Base-by-base conservation (phyloP, 2,329 filamentous ascomycete species). In the Metarhizium brunneum region DNA sequence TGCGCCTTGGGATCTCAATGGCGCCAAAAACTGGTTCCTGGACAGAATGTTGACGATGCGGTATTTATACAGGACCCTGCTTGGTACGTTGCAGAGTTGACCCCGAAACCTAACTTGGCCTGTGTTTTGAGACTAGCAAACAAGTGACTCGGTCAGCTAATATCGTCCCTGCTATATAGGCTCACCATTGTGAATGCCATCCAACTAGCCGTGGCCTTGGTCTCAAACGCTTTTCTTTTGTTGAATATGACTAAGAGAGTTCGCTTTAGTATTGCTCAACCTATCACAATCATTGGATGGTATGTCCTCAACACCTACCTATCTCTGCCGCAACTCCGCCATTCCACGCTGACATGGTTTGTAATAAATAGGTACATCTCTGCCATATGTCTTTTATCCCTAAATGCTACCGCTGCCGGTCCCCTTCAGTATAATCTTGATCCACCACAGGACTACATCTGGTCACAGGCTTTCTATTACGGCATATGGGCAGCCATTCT, bases 401-500 rank as follows among this genome's bases (percentile, higher is more conserved):
- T 90, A 1, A 76, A 77, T 16, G 81, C 82, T 11, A 87, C 90
- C 60, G 78, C 88, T 4, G 69, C 81, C 1, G 85, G 87, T 11
- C 79, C 80, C 0, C 69, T 85, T 1, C 58, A 69, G 1, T 45
- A 66, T 0, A 62, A 58, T 6, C 53, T 71, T 14, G 73, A 62
- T 57, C 76, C 63, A 51, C 68, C 52, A 65, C 74, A 55, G 59
- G 78, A 75, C 60, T 86, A 88, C 59, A 74, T 84, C 50, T 83
- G 80, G 77, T 90, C 88, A 0, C 88, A 95, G 68, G 90, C 89
- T 1, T 96, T 88, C 65, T 96, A 86, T 79, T 95, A 95, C 65
- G 91, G 84, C 30, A 79, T 95, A 18, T 89, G 90, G 62, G 85
- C 90, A 2, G 88, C 90, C 6, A 73, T 83, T 2, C 78, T 95